Evolutionary conservation across 345 rosid species (phyloP).

Genomic region (Hibiscus tridactylites): DNA sequence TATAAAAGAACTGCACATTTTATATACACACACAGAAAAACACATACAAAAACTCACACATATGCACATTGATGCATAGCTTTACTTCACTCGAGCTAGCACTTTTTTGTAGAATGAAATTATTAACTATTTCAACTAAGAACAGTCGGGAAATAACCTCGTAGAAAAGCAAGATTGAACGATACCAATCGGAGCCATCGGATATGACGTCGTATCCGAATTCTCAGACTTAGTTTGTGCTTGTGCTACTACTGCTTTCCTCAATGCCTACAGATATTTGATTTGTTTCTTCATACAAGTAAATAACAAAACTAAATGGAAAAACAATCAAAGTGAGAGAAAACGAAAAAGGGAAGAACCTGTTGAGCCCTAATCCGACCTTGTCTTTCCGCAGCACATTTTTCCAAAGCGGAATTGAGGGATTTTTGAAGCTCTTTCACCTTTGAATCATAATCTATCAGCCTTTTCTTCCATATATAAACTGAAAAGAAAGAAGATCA

Average conservation of each 20-base stretch:
- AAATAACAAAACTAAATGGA: background rate
- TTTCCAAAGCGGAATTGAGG: constrained; percentile 48
- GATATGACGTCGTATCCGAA: constrained; percentile 43
- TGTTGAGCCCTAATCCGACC: constrained; percentile 87
- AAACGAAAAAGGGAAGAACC: constrained; percentile 28
- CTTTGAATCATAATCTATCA: constrained; percentile 26
- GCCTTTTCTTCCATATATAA: constrained; percentile 39
- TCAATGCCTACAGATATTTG: constrained; percentile 39
- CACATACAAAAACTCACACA: too few species aligned
- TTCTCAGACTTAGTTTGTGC: constrained; percentile 28
- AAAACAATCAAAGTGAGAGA: background rate
- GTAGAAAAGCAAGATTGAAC: constrained; percentile 84
- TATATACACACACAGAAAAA: too few species aligned
- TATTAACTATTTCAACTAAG: background rate
- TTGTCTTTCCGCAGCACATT: constrained; percentile 75
- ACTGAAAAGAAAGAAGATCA: constrained; percentile 22
- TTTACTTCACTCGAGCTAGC: too few species aligned
- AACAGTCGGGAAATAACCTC: background rate
- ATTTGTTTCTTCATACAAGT: background rate
- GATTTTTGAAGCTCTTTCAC: constrained; percentile 46
- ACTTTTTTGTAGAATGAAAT: background rate
- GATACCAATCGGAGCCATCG: constrained; percentile 67
- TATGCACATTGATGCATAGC: background rate
- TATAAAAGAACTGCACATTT: too few species aligned
- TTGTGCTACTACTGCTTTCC: constrained; percentile 53